Percentiles rank a stretch among this genome's conserved stretches.
Evolutionary conservation across 2,329 filamentous ascomycete species (phyloP).

Genomic region (Aspergillus eucalypticola): DNA sequence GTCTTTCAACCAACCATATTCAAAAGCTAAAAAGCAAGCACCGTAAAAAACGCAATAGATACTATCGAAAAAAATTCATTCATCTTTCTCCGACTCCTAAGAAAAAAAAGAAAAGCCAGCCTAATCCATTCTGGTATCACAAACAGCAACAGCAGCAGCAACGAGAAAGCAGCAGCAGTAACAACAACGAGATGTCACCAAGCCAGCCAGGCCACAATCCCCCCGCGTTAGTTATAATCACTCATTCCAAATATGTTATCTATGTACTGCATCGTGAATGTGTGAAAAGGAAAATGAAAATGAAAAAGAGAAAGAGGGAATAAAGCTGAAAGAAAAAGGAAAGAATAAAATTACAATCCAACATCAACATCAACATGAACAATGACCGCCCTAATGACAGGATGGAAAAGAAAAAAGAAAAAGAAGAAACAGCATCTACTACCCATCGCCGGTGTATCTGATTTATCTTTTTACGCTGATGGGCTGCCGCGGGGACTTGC

Average conservation of each 20-base stretch:
- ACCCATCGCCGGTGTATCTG: too few relatives aligned
- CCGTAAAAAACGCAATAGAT: not conserved
- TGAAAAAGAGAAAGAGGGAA: too few relatives aligned
- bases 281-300: too few relatives aligned
- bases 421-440: too few relatives aligned
- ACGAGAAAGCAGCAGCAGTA: not conserved
- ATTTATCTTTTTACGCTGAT: conserved; percentile 24
- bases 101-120: not conserved
- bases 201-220: not conserved
- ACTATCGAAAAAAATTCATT: not conserved
- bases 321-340: too few relatives aligned
- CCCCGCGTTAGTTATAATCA: not conserved
- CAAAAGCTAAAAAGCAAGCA: not conserved
- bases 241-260: not conserved
- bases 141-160: not conserved
- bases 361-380: not conserved
- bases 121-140: conserved; percentile 5
- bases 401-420: too few relatives aligned
- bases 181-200: not conserved
- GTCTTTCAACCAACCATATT: not conserved
- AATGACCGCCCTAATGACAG: too few relatives aligned
- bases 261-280: not conserved
- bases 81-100: conserved; percentile 1
- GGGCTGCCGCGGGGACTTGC: conserved; percentile 42
- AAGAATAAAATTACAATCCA: conserved; percentile 4